Conservation (phyloP, 345 rosid species). For the Aurinia saxatilis region DNA sequence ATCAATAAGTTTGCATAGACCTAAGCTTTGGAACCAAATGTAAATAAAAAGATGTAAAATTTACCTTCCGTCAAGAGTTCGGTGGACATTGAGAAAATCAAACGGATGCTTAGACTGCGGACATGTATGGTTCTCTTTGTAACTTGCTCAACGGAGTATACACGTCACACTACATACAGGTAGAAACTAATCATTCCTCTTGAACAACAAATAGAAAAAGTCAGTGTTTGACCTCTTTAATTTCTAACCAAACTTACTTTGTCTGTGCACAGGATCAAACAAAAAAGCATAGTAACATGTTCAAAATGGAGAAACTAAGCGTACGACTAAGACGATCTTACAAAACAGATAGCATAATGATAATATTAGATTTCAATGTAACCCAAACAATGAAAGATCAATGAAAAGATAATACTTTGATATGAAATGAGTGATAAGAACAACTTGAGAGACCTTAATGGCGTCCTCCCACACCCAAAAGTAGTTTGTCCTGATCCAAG, state of each 20-base stretch:
- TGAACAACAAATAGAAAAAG: neutral
- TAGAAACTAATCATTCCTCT: slow-evolving; percentile 15
- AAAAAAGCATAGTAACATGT: neutral
- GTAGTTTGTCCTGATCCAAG: no score
- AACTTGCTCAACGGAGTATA: slow-evolving; percentile 88
- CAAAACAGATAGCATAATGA: neutral
- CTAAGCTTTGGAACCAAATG: no score
- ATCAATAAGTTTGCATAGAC: no score
- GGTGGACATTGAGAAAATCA: slow-evolving; percentile 76
- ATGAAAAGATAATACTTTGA: no score
- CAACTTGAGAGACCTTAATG: no score
- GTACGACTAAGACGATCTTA: neutral
- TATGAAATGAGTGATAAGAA: no score
- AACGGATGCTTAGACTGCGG: slow-evolving; percentile 95
- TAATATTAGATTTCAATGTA: no score
- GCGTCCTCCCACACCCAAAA: no score
- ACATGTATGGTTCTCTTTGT: slow-evolving; percentile 57
- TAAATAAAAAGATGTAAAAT: no score
- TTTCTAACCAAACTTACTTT: neutral
- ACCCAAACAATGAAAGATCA: no score
- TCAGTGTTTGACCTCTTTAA: neutral
- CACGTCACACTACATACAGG: slow-evolving; percentile 62
- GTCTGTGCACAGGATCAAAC: neutral
- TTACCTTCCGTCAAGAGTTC: slow-evolving; percentile 84
- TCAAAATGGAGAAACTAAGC: neutral